Evolutionary conservation across 2,329 filamentous ascomycete genomes (phyloP).

Genomic region (Phyllosticta capitalensis): DNA sequence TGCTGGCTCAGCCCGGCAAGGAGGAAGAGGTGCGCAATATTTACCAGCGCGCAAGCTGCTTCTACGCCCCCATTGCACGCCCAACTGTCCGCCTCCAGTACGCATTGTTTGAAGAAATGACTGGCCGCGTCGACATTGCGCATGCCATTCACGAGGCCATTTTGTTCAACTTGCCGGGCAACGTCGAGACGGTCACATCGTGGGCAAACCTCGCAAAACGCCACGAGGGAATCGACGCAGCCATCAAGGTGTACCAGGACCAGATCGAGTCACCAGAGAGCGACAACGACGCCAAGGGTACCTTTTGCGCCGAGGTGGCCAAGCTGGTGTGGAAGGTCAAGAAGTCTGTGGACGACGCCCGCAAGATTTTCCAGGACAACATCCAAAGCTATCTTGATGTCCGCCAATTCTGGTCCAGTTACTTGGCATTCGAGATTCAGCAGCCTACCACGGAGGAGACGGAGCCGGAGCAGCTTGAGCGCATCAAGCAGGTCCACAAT

Average conservation of each 20-base stretch:
- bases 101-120: slow-evolving; percentile 86
- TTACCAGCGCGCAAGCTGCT: slow-evolving; percentile 73
- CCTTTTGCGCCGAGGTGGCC: slow-evolving; percentile 82
- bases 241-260: slow-evolving; percentile 71
- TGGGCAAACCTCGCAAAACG: slow-evolving; percentile 80
- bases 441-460: slow-evolving; percentile 61
- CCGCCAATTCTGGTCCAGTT: slow-evolving; percentile 80
- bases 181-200: slow-evolving; percentile 79
- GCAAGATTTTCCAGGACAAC: slow-evolving; percentile 74
- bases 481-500: slow-evolving; percentile 72
- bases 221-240: slow-evolving; percentile 72
- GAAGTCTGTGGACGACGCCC: slow-evolving; percentile 68
- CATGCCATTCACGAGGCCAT: slow-evolving; percentile 79
- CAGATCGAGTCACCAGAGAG: slow-evolving; percentile 66
- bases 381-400: slow-evolving; percentile 78
- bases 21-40: slow-evolving; percentile 87
- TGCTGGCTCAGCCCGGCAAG: slow-evolving; percentile 69
- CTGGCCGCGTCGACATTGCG: slow-evolving; percentile 63
- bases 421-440: slow-evolving; percentile 78
- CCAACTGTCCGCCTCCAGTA: slow-evolving; percentile 81
- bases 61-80: slow-evolving; percentile 79
- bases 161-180: slow-evolving; percentile 64
- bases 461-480: slow-evolving; percentile 56
- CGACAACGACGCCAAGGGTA: slow-evolving; percentile 72
- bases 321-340: slow-evolving; percentile 79